Evolutionary conservation across 2,329 filamentous ascomycete genomes (phyloP).

Genomic region (Hypoxylon sp.): DNA sequence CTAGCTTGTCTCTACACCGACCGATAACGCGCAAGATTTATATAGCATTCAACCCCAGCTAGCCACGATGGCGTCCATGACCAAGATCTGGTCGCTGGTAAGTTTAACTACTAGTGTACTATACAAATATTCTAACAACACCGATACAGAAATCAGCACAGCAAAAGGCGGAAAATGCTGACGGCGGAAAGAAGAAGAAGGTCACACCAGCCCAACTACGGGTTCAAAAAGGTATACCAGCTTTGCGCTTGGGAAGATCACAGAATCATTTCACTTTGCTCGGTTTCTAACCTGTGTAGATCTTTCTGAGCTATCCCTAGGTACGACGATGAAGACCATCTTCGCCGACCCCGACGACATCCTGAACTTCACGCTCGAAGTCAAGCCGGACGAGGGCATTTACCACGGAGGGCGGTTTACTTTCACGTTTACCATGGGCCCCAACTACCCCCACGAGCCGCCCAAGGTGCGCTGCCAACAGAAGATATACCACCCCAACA

Average conservation of each 20-base stretch:
- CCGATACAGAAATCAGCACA: constrained; percentile 87
- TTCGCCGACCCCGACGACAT: constrained; percentile 88
- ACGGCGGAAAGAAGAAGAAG: constrained; percentile 94
- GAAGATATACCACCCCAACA: constrained; percentile 99
- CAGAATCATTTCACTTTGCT: neutral
- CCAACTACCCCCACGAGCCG: constrained; percentile 96
- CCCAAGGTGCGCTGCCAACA: constrained; percentile 97
- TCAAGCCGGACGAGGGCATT: constrained; percentile 86
- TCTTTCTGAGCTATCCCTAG: constrained; percentile 82
- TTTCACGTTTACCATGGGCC: constrained; percentile 92
- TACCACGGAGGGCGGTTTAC: constrained; percentile 90
- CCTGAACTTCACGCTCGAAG: constrained; percentile 83
- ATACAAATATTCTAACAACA: constrained; percentile 12
- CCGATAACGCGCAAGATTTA: neutral
- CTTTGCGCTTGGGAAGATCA: neutral
- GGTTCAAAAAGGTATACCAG: constrained; percentile 85
- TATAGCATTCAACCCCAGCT: constrained; percentile 12
- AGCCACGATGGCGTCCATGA: constrained; percentile 76
- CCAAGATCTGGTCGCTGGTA: constrained; percentile 99
- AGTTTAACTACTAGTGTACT: constrained; percentile 41
- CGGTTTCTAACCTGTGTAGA: constrained; percentile 64
- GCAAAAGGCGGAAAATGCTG: constrained; percentile 90
- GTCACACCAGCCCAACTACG: constrained; percentile 95
- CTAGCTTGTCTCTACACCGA: neutral
- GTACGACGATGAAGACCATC: constrained; percentile 81